Base-by-base conservation (phyloP, 768 basidiomycete genomes). In the Mycena belliarum region DNA sequence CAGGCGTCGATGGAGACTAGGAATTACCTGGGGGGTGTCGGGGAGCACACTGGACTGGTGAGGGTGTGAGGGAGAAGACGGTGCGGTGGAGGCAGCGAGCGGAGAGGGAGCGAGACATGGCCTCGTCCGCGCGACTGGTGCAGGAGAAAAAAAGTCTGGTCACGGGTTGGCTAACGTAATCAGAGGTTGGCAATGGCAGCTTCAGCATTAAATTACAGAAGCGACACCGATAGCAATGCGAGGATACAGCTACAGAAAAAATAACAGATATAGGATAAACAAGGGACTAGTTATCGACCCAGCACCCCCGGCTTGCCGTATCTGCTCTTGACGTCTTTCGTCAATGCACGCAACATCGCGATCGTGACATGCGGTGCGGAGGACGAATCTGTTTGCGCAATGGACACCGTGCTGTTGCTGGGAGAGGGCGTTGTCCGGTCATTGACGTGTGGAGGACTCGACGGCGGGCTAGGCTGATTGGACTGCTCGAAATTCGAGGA, bases 271-370 rank as follows among this genome's bases (percentile, higher is more conserved):
- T 26, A 45, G 26, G 50, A 42, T 45, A 42, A 41, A 41, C 16
- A 35, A 42, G 46, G 28, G 32, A 45, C 5, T 25, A 61, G 37
- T 54, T 54, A 56, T 24, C 61, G 50, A 23, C 46, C 45, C 28
- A 28, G 18, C 18, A 40, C 50, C 26, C 50, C 49, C 33, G 47
- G 35, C 53, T 40, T 46, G 24, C 63, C 64, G 56, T 82, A 82
- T 64, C 76, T 80, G 63, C 70, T 73, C 72, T 81, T 83, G 57
- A 85, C 59, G 68, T 84, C 79, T 57, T 74, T 76, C 37, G 83
- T 83, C 57, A 85, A 66, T 4, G 82, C 81, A 38, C 85, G 82
- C 47, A 89, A 68, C 87, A 89, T 89, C 16, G 83, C 82, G 24
- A 84, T 73, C 3, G 86, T 88, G 33, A 88, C 79, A 20, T 73